Conservation (phyloP, 2,329 filamentous ascomycete species). For the Fusarium mexicanum region DNA sequence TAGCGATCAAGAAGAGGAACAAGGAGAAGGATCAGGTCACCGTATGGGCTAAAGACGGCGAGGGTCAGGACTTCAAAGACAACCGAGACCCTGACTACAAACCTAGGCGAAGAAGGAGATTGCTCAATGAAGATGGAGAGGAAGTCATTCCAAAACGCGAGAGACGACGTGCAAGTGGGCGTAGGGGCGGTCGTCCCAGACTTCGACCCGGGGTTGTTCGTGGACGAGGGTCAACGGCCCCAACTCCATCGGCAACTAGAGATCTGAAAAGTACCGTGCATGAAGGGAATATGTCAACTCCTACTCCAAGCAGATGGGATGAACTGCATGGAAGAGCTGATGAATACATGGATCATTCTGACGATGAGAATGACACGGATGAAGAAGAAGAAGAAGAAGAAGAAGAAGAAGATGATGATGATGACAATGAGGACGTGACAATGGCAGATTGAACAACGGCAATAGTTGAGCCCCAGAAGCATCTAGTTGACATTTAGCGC, state of each 20-base stretch:
- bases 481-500: slow-evolving; percentile 8
- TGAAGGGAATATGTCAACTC: slow-evolving; percentile 44
- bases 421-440: slow-evolving; percentile 37
- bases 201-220: slow-evolving; percentile 28
- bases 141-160: slow-evolving; percentile 37
- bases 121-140: slow-evolving; percentile 42
- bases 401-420: slow-evolving; percentile 42
- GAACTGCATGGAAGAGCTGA: slow-evolving; percentile 43
- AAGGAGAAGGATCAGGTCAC: slow-evolving; percentile 75
- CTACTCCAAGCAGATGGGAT: slow-evolving; percentile 50
- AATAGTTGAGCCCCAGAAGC: not conserved
- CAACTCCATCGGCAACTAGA: slow-evolving; percentile 18
- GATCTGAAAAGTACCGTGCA: slow-evolving; percentile 12
- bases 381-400: slow-evolving; percentile 45
- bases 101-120: slow-evolving; percentile 44
- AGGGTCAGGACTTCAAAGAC: slow-evolving; percentile 54
- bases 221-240: slow-evolving; percentile 8
- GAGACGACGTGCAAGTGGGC: slow-evolving; percentile 24
- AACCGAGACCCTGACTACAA: slow-evolving; percentile 54
- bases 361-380: slow-evolving; percentile 41
- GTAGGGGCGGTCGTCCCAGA: slow-evolving; percentile 37
- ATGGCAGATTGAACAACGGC: slow-evolving; percentile 33
- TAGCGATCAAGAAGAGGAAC: slow-evolving; percentile 69
- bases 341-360: slow-evolving; percentile 41
- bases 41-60: slow-evolving; percentile 60